Evolutionary conservation across 2,329 filamentous ascomycete species (phyloP), one percentile per base, ranked within the genome.

Genomic region (Alternaria viburni): DNA sequence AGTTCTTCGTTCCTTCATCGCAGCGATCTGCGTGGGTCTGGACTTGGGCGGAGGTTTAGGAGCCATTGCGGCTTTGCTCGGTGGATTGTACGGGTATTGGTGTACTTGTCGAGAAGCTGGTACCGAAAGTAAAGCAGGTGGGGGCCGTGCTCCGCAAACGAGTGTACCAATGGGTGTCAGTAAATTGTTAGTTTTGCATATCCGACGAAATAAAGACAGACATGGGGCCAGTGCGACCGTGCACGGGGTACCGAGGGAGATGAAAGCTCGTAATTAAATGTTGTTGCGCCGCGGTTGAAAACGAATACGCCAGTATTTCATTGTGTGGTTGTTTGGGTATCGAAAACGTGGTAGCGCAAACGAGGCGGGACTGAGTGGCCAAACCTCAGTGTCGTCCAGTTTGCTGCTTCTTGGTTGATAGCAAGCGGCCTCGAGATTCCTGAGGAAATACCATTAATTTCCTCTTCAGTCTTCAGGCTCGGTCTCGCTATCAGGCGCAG

Each of bases 401-500:
- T 17, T 17, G 36, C 36, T 41, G 36, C n/a, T 41, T 41, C 4
- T 41, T 41, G n/a, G 36, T 10, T 41, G 5, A 41, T 41, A 10
- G 36, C 36, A 17, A 41, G 36, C 36, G 9, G 36, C 15, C 36
- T 17, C n/a, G 36, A 41, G 8, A 41, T 41, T 41, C 36, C 36
- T 11, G 36, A 3, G 36, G n/a, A 41, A 10, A 41, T 17, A 41
- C n/a, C 9, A 10, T 41, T n/a, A 17, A 41, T 41, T n/a, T n/a
- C 9, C 36, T 41, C 36, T 41, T 21, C n/a, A 45, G n/a, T 45
- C 43, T 2, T 55, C 60, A 28, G 41, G 5, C 32, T 73, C 71
- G 3, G 49, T 69, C 17, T 74, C 70, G 36, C 67, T 74, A 28
- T 69, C 65, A 25, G 74, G 73, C 9, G 68, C 64, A 19, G 69